A percentile compares a stretch with the other conserved stretches of the same genome.
Conservation (phyloP, 257 asterid species). For the Solanum infundibuliforme region DNA sequence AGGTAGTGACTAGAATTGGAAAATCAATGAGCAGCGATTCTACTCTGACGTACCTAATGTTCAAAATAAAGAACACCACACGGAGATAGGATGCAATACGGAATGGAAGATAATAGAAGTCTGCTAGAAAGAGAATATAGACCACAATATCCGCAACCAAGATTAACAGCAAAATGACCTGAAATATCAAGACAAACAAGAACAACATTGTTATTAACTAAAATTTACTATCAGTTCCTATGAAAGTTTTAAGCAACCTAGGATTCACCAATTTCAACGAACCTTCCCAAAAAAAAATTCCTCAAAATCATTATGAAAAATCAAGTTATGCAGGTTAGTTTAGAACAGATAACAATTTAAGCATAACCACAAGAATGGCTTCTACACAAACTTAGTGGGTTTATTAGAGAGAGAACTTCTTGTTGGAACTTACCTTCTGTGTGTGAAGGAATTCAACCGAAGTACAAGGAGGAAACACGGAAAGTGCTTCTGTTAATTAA, state of each 20-base stretch:
- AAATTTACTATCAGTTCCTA: neutral
- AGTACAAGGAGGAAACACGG: neutral
- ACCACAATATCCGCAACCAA: slow-evolving; percentile 56
- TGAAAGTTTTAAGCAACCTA: neutral
- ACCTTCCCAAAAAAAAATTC: neutral
- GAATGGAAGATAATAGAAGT: slow-evolving; percentile 58
- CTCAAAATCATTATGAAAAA: neutral
- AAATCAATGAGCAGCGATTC: neutral
- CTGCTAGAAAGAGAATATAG: slow-evolving; percentile 56
- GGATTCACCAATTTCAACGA: neutral
- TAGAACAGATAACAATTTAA: neutral
- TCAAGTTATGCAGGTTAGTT: neutral
- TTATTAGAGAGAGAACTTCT: neutral
- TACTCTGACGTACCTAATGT: slow-evolving; percentile 43
- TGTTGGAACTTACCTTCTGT: neutral
- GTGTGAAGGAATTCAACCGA: neutral
- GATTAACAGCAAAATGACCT: slow-evolving; percentile 57
- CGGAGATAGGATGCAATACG: slow-evolving; percentile 84
- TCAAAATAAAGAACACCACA: slow-evolving; percentile 58
- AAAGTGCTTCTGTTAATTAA: neutral
- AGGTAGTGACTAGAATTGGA: neutral
- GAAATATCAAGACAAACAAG: slow-evolving; percentile 4
- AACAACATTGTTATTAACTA: neutral
- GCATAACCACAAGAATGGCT: neutral
- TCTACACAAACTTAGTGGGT: neutral